Evolutionary conservation across 148 eudicot genomes (phyloP).

Genomic region (Vaccinium macrocarpon): DNA sequence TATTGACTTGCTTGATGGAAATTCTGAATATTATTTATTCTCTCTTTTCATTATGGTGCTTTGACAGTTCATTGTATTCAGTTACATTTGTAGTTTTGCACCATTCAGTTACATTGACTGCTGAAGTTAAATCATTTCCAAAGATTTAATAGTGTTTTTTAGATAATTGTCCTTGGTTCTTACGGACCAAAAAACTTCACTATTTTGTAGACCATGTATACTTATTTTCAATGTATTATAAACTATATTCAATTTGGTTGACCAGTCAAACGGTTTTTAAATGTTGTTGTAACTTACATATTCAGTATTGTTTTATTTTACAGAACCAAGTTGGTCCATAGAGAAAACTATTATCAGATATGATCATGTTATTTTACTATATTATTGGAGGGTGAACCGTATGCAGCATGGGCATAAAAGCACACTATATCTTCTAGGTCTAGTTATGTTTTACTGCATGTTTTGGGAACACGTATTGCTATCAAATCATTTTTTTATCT

Average conservation of each 20-base stretch:
- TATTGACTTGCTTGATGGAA: constrained; percentile 26
- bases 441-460: not conserved
- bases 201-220: not conserved
- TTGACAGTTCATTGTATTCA: not conserved
- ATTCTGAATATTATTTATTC: constrained; percentile 29
- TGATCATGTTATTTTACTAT: not conserved
- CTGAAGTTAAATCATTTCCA: not conserved
- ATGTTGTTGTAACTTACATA: not conserved
- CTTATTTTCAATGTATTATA: not conserved
- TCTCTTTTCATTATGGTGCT: not conserved
- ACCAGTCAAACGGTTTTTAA: not conserved
- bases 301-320: not conserved
- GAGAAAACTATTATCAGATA: not conserved
- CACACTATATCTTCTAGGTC: not conserved
- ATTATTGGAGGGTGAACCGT: not conserved
- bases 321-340: not conserved
- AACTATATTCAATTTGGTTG: not conserved
- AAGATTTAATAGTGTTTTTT: not conserved
- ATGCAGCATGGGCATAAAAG: not conserved
- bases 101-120: not conserved
- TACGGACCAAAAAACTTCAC: not conserved
- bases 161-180: not conserved
- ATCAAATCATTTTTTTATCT: no score
- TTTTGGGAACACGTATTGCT: not conserved
- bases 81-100: not conserved